A percentile compares a stretch with the other conserved stretches of the same genome.
Conservation (phyloP, 2,329 filamentous ascomycete species). For the Domatiomyces globalis region DNA sequence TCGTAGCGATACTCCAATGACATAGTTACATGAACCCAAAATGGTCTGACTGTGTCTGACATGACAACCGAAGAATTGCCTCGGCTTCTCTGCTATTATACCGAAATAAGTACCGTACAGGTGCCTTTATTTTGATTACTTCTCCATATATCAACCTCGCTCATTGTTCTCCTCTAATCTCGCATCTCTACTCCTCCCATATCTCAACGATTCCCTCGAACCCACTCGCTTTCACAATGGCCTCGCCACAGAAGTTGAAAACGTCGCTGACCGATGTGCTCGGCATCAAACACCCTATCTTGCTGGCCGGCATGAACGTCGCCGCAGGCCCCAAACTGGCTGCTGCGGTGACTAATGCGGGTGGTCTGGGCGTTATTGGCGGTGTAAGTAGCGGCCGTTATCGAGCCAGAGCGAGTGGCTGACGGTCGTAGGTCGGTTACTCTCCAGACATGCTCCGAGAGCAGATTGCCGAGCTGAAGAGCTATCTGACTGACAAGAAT, state of each 20-base stretch:
- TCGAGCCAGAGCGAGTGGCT: neutral
- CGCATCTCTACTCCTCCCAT: neutral
- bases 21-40: neutral
- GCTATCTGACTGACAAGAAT: slow-evolving; percentile 73
- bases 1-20: neutral
- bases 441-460: slow-evolving; percentile 94
- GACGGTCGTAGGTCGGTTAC: slow-evolving; percentile 43
- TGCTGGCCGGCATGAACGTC: slow-evolving; percentile 98
- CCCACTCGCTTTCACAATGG: slow-evolving; percentile 9
- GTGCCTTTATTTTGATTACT: neutral
- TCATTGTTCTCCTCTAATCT: neutral
- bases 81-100: neutral
- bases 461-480: slow-evolving; percentile 89
- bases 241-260: slow-evolving; percentile 60
- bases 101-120: neutral
- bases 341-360: slow-evolving; percentile 91
- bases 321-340: slow-evolving; percentile 92
- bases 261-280: slow-evolving; percentile 91
- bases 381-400: slow-evolving; percentile 40
- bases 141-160: neutral
- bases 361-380: slow-evolving; percentile 90
- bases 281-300: slow-evolving; percentile 90
- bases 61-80: neutral
- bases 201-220: neutral
- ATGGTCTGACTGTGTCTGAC: neutral